Conservation (phyloP, 2,329 filamentous ascomycete species). For the Aspergillus novoparasiticus region DNA sequence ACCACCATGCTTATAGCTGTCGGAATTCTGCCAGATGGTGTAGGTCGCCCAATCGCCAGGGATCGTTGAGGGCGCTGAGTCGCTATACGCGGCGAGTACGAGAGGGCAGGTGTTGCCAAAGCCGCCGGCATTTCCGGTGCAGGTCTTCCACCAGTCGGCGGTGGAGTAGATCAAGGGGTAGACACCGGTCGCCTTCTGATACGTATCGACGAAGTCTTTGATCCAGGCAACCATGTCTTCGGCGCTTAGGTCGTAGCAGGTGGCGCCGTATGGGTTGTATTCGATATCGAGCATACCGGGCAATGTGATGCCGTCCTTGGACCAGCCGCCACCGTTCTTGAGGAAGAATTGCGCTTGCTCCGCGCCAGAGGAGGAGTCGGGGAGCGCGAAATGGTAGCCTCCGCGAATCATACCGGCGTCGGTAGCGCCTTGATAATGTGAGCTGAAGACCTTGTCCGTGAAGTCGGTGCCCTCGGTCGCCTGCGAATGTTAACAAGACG, state of each 20-base stretch:
- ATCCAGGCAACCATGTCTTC: constrained; percentile 56
- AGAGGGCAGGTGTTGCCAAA: constrained; percentile 54
- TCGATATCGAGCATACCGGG: constrained; percentile 62
- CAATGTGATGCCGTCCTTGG: constrained; percentile 54
- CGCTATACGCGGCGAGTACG: constrained; percentile 50
- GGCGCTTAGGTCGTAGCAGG: constrained; percentile 50
- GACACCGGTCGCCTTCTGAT: constrained; percentile 48
- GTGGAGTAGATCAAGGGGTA: constrained; percentile 58
- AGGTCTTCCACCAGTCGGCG: constrained; percentile 55
- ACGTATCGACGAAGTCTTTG: constrained; percentile 54
- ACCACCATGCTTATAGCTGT: constrained; percentile 20
- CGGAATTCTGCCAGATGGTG: constrained; percentile 22
- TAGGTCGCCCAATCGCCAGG: constrained; percentile 47
- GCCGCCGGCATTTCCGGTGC: constrained; percentile 53
- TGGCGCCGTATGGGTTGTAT: constrained; percentile 39
- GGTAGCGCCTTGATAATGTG: constrained; percentile 54
- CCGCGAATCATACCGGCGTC: constrained; percentile 56
- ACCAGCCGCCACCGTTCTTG: constrained; percentile 57
- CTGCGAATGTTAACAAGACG: constrained; percentile 31
- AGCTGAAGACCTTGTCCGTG: constrained; percentile 48
- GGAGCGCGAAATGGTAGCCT: constrained; percentile 59
- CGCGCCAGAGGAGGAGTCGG: constrained; percentile 46
- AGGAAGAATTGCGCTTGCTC: constrained; percentile 56
- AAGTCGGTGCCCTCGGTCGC: constrained; percentile 55
- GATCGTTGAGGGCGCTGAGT: constrained; percentile 43